These are phyloP conservation scores for Phytophthora rubi DNA, from an alignment of 352 stramenopile species.

Conservation along the genomic window DNA sequence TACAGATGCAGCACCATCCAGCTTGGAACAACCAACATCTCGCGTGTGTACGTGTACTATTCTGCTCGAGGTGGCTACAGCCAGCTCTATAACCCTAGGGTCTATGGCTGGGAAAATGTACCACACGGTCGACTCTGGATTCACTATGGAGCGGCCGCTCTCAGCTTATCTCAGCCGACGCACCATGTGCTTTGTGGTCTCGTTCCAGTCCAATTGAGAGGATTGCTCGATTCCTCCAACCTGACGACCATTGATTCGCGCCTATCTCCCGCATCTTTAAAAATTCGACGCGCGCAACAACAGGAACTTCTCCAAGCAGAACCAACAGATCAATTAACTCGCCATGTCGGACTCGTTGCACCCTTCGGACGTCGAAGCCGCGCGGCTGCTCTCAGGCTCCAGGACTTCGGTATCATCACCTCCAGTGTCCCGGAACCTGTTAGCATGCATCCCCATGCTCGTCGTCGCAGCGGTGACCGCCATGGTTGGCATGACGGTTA, in stretches of 20 bases:
- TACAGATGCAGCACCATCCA: not conserved
- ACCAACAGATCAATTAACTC: not conserved
- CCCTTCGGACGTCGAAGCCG: slow-evolving; percentile 17
- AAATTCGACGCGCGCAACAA: slow-evolving; percentile 7
- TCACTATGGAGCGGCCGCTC: not conserved
- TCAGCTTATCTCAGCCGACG: not conserved
- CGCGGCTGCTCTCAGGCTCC: slow-evolving; percentile 9
- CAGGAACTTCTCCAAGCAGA: not conserved
- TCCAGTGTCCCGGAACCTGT: slow-evolving; percentile 16
- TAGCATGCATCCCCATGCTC: slow-evolving; percentile 27
- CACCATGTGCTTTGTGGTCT: not conserved
- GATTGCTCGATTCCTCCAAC: slow-evolving; percentile 7
- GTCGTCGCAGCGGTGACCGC: slow-evolving; percentile 19
- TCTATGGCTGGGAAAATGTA: not conserved
- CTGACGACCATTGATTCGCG: slow-evolving; percentile 12
- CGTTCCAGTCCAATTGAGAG: slow-evolving; percentile 8
- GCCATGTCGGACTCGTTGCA: slow-evolving; percentile 8
- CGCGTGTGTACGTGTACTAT: not conserved
- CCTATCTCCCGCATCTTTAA: slow-evolving; percentile 18
- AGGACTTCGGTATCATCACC: slow-evolving; percentile 6
- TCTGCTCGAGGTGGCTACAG: not conserved
- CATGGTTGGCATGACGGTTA: slow-evolving; percentile 32
- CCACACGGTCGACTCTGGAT: not conserved
- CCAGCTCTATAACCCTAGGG: not conserved
- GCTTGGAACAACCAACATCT: not conserved